A percentile compares a stretch with the other conserved stretches of the same genome.
Evolutionary conservation across 371 early-diverging fungal species (phyloP).

Genomic region (Mucor mucedo): DNA sequence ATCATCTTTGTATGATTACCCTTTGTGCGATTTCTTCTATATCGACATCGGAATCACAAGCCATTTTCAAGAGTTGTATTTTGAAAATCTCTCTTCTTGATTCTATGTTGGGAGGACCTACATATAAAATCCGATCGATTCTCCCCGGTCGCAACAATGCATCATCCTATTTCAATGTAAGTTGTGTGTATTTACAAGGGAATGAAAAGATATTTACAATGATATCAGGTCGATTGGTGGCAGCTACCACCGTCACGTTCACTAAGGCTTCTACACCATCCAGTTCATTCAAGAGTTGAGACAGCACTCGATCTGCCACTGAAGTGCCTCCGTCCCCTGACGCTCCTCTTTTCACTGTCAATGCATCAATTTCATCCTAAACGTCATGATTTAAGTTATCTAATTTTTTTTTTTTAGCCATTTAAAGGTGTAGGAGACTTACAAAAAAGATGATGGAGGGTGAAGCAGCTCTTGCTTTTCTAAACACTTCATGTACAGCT

Average conservation of each 20-base stretch:
- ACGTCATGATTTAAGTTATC: no score
- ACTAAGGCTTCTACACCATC: conserved; percentile 96
- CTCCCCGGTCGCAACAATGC: conserved; percentile 96
- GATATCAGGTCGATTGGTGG: conserved; percentile 99
- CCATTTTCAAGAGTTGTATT: conserved; percentile 76
- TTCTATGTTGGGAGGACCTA: conserved; percentile 85
- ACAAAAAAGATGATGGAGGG: conserved; percentile 98
- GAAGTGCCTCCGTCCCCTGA: conserved; percentile 76
- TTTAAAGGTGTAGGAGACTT: conserved; percentile 33
- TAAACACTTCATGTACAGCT: conserved; percentile 93
- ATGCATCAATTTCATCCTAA: conserved; percentile 97
- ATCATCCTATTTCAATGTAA: conserved; percentile 64
- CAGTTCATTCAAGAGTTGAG: conserved; percentile 92
- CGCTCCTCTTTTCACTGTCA: conserved; percentile 83
- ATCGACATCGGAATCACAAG: conserved; percentile 64
- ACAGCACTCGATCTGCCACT: conserved; percentile 92
- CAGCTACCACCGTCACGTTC: conserved; percentile 96
- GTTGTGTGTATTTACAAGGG: neutral
- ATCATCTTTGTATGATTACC: conserved; percentile 33
- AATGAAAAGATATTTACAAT: conserved; percentile 59
- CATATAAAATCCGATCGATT: conserved; percentile 94
- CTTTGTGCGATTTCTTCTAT: conserved; percentile 60
- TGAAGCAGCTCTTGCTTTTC: conserved; percentile 91
- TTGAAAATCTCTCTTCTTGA: conserved; percentile 85
- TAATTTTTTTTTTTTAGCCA: neutral